A percentile compares a stretch with the other conserved stretches of the same genome.
Conservation (phyloP, 2,329 filamentous ascomycete genomes). For the Colletotrichum ledebouriae region DNA sequence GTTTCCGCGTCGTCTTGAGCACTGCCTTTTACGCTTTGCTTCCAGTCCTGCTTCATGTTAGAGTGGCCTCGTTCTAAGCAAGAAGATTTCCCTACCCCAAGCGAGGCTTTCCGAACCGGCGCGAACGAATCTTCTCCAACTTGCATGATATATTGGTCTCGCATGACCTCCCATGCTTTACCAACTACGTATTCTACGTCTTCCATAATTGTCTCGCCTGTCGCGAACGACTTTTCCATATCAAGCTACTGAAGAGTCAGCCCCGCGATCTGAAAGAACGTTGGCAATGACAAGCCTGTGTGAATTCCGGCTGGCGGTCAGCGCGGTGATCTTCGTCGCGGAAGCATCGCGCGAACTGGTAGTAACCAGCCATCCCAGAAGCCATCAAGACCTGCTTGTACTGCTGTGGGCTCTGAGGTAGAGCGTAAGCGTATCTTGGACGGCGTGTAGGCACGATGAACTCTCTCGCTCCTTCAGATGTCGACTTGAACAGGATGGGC, state of each 20-base stretch:
- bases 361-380: slow-evolving; percentile 84
- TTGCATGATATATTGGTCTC: slow-evolving; percentile 55
- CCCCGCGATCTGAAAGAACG: neutral
- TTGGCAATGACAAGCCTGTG: slow-evolving; percentile 70
- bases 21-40: slow-evolving; percentile 35
- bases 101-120: slow-evolving; percentile 45
- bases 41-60: slow-evolving; percentile 30
- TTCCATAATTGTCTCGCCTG: slow-evolving; percentile 77
- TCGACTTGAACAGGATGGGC: slow-evolving; percentile 95
- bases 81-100: slow-evolving; percentile 11
- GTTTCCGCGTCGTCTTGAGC: slow-evolving; percentile 26
- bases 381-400: slow-evolving; percentile 99
- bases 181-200: slow-evolving; percentile 65
- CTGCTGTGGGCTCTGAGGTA: slow-evolving; percentile 97
- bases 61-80: neutral
- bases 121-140: slow-evolving; percentile 48
- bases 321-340: slow-evolving; percentile 93
- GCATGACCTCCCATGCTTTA: slow-evolving; percentile 65
- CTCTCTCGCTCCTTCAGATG: slow-evolving; percentile 93
- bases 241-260: slow-evolving; percentile 72
- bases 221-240: slow-evolving; percentile 91
- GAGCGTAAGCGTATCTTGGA: slow-evolving; percentile 83
- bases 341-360: slow-evolving; percentile 94
- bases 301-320: slow-evolving; percentile 96
- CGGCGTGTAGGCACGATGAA: slow-evolving; percentile 91